Evolutionary conservation across 2,329 filamentous ascomycete species (phyloP), one percentile per base, ranked within the genome.

Genomic region (Chaetothyriales sp.): DNA sequence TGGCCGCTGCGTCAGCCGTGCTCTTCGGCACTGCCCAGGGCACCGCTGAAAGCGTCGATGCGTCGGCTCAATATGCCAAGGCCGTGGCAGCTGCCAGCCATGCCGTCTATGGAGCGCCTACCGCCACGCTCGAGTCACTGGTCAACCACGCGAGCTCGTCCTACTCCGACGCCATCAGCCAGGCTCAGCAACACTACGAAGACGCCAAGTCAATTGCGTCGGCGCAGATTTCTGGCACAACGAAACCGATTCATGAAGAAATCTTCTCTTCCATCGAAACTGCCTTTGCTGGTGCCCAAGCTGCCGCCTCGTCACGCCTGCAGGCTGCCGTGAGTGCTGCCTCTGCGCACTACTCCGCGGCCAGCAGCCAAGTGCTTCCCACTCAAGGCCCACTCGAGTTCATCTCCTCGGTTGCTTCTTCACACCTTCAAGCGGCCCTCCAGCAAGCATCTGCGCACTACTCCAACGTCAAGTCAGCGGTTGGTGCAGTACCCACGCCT

Each of bases 391-490:
- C 73, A 8, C 67, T 80, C 18, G 73, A 74, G 54, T 79, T 76
- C 5, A 75, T 82, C 28, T 78, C 77, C 49, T 81, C 83, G 0
- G 77, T 89, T 57, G 87, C 86, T 0, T 77, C 84, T 0, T 80
- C 82, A 29, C 78, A 78, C 51, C 72, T 90, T 15, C 77, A 79
- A 13, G 82, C 87, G 60, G 85, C 83, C n/a, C 72, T 86, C 4
- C 76, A 77, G 49, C 76, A 77, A 63, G 86, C 86, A 5, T 84
- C 84, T 49, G 75, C 81, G 37, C 84, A 88, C 61, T 86, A 86
- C 59, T 75, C 81, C 48, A 78, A 72, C 50, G 81, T 81, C n/a
- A 81, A 82, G 65, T 73, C 80, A 50, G 82, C 80, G 25, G 71
- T 84, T 43, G 78, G 82, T 18, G 74, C 80, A 13, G 77, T 82